Evolutionary conservation across 129 eudicot genomes (phyloP).

Genomic region (Tagetes patula): DNA sequence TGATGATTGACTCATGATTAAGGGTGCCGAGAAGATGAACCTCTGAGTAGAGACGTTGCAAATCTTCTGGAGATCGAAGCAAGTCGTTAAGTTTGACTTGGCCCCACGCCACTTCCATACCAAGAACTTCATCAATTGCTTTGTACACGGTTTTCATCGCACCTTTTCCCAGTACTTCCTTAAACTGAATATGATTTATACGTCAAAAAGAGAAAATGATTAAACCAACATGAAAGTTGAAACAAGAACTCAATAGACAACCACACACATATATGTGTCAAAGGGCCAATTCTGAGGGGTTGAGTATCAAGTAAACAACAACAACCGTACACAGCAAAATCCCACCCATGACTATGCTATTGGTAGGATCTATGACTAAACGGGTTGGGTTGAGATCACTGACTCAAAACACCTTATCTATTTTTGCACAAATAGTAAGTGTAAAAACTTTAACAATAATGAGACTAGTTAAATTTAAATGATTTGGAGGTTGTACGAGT

Average conservation of each 20-base stretch:
- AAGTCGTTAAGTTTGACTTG: slow-evolving; percentile 63
- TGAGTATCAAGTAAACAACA: neutral
- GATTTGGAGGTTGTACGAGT: neutral
- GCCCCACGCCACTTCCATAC: slow-evolving; percentile 96
- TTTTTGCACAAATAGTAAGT: neutral
- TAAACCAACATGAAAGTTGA: slow-evolving; percentile 12
- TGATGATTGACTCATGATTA: slow-evolving; percentile 63
- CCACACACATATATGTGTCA: neutral
- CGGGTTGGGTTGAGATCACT: neutral
- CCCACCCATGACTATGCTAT: too few species aligned
- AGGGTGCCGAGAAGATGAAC: slow-evolving; percentile 85
- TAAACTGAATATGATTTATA: slow-evolving; percentile 44
- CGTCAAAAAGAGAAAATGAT: neutral
- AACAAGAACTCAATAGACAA: slow-evolving; percentile 11
- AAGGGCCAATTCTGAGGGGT: neutral
- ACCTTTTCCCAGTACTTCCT: slow-evolving; percentile 76
- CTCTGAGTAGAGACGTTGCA: slow-evolving; percentile 80
- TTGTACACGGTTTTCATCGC: slow-evolving; percentile 83
- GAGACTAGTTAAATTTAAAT: neutral
- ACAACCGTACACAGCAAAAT: too few species aligned
- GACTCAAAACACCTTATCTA: neutral
- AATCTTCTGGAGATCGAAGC: slow-evolving; percentile 69
- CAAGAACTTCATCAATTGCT: slow-evolving; percentile 78
- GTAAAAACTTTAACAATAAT: neutral
- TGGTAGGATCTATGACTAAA: neutral